These are phyloP conservation scores for Laburnicola sp. DNA, from an alignment of 2,329 filamentous ascomycete species.

Conservation along the genomic window DNA sequence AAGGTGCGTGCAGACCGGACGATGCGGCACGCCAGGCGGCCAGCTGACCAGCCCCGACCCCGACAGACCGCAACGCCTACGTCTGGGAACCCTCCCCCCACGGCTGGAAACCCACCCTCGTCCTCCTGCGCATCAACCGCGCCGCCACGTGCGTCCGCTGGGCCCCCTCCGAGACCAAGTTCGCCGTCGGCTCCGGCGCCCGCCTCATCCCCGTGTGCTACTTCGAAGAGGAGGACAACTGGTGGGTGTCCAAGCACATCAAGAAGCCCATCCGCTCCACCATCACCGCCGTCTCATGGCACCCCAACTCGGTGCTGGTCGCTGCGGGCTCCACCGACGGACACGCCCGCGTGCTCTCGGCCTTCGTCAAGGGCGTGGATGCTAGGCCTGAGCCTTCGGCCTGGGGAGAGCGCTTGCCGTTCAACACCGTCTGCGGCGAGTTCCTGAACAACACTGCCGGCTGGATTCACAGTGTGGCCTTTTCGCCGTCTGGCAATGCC, in stretches of 20 bases:
- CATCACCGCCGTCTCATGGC: slow-evolving; percentile 93
- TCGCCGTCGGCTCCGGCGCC: slow-evolving; percentile 94
- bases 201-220: slow-evolving; percentile 96
- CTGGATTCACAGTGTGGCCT: slow-evolving; percentile 92
- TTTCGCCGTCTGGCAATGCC: slow-evolving; percentile 90
- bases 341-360: slow-evolving; percentile 90
- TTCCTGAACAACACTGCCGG: slow-evolving; percentile 94
- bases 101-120: slow-evolving; percentile 95
- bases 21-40: slow-evolving; percentile 12
- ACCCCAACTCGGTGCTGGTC: slow-evolving; percentile 93
- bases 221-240: slow-evolving; percentile 99
- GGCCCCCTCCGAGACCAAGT: slow-evolving; percentile 96
- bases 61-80: slow-evolving; percentile 89
- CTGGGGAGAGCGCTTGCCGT: slow-evolving; percentile 94
- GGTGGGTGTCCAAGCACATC: slow-evolving; percentile 99
- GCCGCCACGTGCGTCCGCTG: slow-evolving; percentile 96
- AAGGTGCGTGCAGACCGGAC: slow-evolving; percentile 61
- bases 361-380: slow-evolving; percentile 95
- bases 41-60: slow-evolving; percentile 12
- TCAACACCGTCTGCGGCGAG: slow-evolving; percentile 98
- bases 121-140: slow-evolving; percentile 94
- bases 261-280: slow-evolving; percentile 99
- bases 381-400: slow-evolving; percentile 79
- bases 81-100: slow-evolving; percentile 94
- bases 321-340: slow-evolving; percentile 97